Conservation (phyloP, 352 stramenopile genomes). For the Lagenidium giganteum region DNA sequence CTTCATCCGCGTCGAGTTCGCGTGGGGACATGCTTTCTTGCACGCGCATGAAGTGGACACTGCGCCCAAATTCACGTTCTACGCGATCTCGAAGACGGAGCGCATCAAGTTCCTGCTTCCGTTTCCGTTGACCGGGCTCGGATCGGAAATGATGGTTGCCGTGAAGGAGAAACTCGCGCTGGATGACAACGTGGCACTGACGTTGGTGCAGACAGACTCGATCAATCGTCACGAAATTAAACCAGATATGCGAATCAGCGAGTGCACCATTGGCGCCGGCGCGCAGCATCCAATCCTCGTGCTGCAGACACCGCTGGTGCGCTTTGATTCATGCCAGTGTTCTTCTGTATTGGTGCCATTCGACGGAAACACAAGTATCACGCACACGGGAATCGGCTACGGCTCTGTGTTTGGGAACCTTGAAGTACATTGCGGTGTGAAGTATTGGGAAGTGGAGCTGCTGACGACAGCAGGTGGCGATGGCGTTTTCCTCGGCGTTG, state of each 20-base stretch:
- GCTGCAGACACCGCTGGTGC: constrained; percentile 41
- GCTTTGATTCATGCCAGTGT: constrained; percentile 46
- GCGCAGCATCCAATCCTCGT: constrained; percentile 53
- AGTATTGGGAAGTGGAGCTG: constrained; percentile 67
- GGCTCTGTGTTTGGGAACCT: constrained; percentile 43
- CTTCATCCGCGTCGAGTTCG: constrained; percentile 57
- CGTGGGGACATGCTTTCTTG: constrained; percentile 57
- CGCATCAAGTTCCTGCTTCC: constrained; percentile 52
- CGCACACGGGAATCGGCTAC: constrained; percentile 41
- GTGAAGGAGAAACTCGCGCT: constrained; percentile 35
- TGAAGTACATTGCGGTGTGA: constrained; percentile 39
- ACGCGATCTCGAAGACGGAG: constrained; percentile 40
- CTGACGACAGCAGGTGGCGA: constrained; percentile 34
- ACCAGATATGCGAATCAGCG: constrained; percentile 32
- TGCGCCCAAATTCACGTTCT: constrained; percentile 54
- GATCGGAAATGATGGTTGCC: constrained; percentile 43
- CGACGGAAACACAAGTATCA: constrained; percentile 25
- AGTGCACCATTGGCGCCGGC: constrained; percentile 46
- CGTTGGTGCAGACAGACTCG: constrained; percentile 55
- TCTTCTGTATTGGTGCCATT: constrained; percentile 36
- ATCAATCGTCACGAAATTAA: constrained; percentile 52
- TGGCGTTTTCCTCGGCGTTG: constrained; percentile 54
- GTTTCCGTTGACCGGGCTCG: constrained; percentile 36
- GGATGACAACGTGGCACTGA: constrained; percentile 29
- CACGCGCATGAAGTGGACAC: constrained; percentile 35